Evolutionary conservation across 768 basidiomycete species (phyloP).

Genomic region (Boletellus ananiceps): DNA sequence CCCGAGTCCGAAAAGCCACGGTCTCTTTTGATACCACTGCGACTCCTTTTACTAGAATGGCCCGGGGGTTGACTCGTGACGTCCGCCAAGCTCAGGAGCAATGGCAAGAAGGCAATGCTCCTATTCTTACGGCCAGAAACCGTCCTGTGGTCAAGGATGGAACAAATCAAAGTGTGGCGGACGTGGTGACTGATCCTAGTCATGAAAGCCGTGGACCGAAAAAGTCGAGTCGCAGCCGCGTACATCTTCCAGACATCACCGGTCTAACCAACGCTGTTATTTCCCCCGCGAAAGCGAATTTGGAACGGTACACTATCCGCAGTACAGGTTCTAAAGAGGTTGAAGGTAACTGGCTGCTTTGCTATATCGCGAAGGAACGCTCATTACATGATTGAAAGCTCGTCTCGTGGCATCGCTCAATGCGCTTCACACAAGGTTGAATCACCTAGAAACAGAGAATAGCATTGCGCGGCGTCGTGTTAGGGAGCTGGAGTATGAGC

Average conservation of each 20-base stretch:
- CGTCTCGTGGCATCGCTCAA: conserved; percentile 60
- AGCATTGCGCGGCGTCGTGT: conserved; percentile 75
- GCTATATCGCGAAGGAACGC: neutral
- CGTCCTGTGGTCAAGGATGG: conserved; percentile 22
- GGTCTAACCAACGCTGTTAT: conserved; percentile 76
- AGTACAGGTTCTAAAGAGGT: conserved; percentile 50
- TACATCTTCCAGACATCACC: conserved; percentile 79
- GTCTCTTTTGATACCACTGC: conserved; percentile 27
- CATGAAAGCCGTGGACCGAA: conserved; percentile 11
- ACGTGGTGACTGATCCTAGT: conserved; percentile 3
- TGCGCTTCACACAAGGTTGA: conserved; percentile 61
- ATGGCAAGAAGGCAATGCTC: conserved; percentile 8
- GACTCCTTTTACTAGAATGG: conserved; percentile 52
- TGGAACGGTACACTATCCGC: conserved; percentile 48
- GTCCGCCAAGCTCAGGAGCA: conserved; percentile 41
- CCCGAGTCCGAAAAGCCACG: conserved; percentile 29
- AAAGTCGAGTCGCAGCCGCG: conserved; percentile 33
- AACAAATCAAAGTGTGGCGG: conserved; percentile 23
- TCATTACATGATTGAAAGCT: conserved; percentile 34
- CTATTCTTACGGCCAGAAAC: neutral
- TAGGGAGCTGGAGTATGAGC: conserved; percentile 80
- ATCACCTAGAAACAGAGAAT: conserved; percentile 78
- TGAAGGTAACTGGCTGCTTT: conserved; percentile 45
- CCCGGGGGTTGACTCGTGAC: conserved; percentile 51
- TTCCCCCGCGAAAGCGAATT: conserved; percentile 58